Conservation (phyloP, 192 early-diverging fungal genomes). For the Rhizoclosmatium sp. region DNA sequence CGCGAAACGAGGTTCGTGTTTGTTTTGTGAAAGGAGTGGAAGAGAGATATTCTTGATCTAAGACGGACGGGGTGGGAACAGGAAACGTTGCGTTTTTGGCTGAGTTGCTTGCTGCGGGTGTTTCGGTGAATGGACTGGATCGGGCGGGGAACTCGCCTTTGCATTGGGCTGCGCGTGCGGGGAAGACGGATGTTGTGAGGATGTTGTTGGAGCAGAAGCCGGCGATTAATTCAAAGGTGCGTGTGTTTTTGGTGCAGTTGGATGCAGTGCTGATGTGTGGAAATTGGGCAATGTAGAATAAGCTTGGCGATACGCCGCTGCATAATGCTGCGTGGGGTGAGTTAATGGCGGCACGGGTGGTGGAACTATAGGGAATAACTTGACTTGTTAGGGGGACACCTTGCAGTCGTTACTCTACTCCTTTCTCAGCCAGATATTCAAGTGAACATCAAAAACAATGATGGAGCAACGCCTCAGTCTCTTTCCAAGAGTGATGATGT, state of each 20-base stretch:
- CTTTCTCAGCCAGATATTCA: constrained; percentile 47
- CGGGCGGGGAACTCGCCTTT: constrained; percentile 62
- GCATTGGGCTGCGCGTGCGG: constrained; percentile 62
- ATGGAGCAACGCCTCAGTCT: constrained; percentile 46
- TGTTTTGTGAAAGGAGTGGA: no score
- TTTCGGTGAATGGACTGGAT: constrained; percentile 61
- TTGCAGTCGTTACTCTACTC: constrained; percentile 43
- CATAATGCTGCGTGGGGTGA: constrained; percentile 62
- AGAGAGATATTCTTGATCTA: constrained; percentile 7
- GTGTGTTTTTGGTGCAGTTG: neutral
- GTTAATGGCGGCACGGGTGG: neutral
- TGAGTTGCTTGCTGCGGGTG: constrained; percentile 57
- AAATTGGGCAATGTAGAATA: constrained; percentile 47
- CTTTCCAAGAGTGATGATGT: constrained; percentile 57
- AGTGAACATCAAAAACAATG: constrained; percentile 52
- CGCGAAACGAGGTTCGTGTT: constrained; percentile 32
- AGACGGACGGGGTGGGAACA: constrained; percentile 1
- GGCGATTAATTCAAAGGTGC: constrained; percentile 51
- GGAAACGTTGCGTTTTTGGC: constrained; percentile 54
- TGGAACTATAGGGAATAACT: neutral
- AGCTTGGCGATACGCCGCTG: constrained; percentile 63
- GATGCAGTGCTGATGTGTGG: no score
- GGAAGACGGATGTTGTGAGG: constrained; percentile 54
- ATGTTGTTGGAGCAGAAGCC: constrained; percentile 49
- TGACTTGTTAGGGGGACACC: constrained; percentile 45